These are phyloP conservation scores for Teunomyces tritomae DNA, from an alignment of 805 yeast species.

Conservation along the genomic window DNA sequence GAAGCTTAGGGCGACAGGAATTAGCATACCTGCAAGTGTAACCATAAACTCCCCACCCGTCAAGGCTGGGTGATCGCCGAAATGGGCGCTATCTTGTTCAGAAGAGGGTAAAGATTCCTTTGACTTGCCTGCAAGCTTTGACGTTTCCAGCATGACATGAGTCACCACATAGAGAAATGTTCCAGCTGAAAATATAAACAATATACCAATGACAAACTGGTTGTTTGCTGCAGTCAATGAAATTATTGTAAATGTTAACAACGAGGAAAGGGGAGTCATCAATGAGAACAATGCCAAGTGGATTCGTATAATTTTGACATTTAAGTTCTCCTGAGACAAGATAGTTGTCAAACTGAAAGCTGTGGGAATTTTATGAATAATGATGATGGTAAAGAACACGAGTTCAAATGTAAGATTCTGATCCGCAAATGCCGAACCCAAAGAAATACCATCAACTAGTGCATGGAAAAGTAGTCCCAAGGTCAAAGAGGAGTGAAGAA, in stretches of 20 bases:
- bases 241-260: conserved; percentile 46
- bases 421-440: conserved; percentile 57
- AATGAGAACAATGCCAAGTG: conserved; percentile 55
- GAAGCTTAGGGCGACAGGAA: conserved; percentile 26
- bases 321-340: conserved; percentile 39
- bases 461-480: conserved; percentile 67
- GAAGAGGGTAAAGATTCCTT: background rate
- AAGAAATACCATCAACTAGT: conserved; percentile 68
- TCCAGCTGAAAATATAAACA: conserved; percentile 67
- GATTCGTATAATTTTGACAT: conserved; percentile 30
- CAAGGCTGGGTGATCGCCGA: conserved; percentile 5
- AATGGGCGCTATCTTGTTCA: conserved; percentile 4
- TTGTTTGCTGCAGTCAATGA: conserved; percentile 23
- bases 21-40: conserved; percentile 22
- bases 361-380: conserved; percentile 74
- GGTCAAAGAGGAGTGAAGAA: conserved; percentile 47
- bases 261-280: conserved; percentile 61
- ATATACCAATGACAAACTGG: conserved; percentile 48
- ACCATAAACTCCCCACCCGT: conserved; percentile 13
- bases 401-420: conserved; percentile 35
- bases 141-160: conserved; percentile 46
- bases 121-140: conserved; percentile 23
- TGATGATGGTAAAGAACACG: conserved; percentile 57
- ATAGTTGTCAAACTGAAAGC: conserved; percentile 64
- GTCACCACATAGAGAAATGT: conserved; percentile 70